Conservation (phyloP, 192 early-diverging fungal species). For the Umbelopsis vinacea region DNA sequence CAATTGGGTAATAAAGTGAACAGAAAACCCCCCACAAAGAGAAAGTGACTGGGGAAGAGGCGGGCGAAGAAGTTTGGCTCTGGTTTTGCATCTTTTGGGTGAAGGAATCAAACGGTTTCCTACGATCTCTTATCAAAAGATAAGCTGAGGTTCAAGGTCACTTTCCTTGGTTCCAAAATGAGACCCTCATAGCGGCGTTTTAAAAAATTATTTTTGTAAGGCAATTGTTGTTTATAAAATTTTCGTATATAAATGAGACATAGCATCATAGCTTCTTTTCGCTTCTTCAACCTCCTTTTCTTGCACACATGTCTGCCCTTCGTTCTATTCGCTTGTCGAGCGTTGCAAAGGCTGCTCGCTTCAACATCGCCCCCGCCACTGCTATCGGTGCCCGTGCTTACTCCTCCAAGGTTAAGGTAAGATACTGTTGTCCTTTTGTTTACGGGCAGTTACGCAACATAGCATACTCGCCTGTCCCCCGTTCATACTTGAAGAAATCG, state of each 20-base stretch:
- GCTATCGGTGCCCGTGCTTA: constrained; percentile 49
- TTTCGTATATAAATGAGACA: constrained; percentile 8
- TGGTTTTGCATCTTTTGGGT: no score
- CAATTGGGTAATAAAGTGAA: not conserved
- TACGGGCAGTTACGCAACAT: not conserved
- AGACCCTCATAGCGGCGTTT: not conserved
- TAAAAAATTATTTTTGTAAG: constrained; percentile 13
- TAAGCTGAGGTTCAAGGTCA: constrained; percentile 11
- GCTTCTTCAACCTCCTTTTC: constrained; percentile 23
- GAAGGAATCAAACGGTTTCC: not conserved
- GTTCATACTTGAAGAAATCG: no score
- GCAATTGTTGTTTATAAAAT: constrained; percentile 13
- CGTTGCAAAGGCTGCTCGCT: constrained; percentile 38
- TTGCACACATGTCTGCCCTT: constrained; percentile 40
- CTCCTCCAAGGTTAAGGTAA: constrained; percentile 57
- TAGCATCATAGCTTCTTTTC: constrained; percentile 12
- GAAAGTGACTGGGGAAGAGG: not conserved
- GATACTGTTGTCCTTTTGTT: not conserved
- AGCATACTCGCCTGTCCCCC: no score
- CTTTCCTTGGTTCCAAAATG: not conserved
- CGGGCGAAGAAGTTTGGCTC: not conserved
- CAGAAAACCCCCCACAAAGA: not conserved
- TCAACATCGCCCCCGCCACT: constrained; percentile 44
- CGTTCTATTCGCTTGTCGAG: constrained; percentile 36
- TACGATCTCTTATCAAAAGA: constrained; percentile 16